Evolutionary conservation across 2,329 filamentous ascomycete genomes (phyloP), one percentile per base, ranked within the genome.

Genomic region (Fusarium cyanostomum): DNA sequence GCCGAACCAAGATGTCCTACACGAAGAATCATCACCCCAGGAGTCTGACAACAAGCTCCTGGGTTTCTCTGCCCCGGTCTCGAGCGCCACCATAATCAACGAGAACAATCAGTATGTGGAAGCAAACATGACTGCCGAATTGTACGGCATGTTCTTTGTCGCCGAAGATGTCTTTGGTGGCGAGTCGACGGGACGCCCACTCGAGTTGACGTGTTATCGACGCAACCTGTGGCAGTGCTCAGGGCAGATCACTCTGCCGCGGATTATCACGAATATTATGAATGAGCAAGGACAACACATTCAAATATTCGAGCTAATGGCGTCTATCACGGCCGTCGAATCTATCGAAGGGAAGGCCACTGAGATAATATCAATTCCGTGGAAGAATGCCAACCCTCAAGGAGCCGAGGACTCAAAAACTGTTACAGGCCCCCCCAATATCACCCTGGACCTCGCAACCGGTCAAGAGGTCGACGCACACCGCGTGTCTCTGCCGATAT

Each of bases 181-280:
- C 78, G 80, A 86, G 45, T 81, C 78, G 41, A 74, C 79, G 4
- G 83, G 82, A 8, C 79, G 87, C 6, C 89, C 89, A 0, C 84
- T 90, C 46, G 94, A 98, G 78, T 79, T 98, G 74, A 98, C 94
- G 0, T 98, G 94, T 82, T 98, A 98, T 75, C 89, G 94, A 38
- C 87, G 94, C 46, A 98, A 98, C 72, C 82, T 98, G 42, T 98
- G 96, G 82, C 94, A 97, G 78, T 96, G 96, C 67, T 94, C 92
- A 1, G 94, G 94, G 31, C 91, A 91, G 48, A 86, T 98, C 52
- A 92, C 88, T 0, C 77, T 97, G 38, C 92, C 93, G n/a, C 79
- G 86, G 18, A 84, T 89, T 44, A 86, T 89, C 35, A 84, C 92
- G 43, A 86, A 91, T 59, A 83, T 93, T 72, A 74, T 86, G 52